Conservation (phyloP, 2,329 filamentous ascomycete genomes). For the Fusarium secorum region DNA sequence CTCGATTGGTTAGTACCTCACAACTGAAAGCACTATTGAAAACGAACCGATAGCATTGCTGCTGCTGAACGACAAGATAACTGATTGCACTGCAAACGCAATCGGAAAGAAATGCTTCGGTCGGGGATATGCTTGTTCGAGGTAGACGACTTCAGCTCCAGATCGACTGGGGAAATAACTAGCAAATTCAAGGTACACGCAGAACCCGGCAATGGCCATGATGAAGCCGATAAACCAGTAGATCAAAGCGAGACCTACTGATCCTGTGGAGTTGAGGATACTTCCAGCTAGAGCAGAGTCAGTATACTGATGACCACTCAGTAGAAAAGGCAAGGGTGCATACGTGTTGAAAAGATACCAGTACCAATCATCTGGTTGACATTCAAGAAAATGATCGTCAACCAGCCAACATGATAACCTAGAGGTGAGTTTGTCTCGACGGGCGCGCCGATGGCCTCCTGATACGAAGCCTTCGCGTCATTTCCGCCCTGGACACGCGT, state of each 20-base stretch:
- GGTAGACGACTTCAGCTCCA: slow-evolving; percentile 71
- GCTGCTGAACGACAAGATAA: slow-evolving; percentile 70
- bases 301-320: not conserved
- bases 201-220: slow-evolving; percentile 62
- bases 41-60: slow-evolving; percentile 63
- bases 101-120: slow-evolving; percentile 71
- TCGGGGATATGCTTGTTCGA: slow-evolving; percentile 72
- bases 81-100: slow-evolving; percentile 69
- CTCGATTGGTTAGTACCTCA: fast-evolving
- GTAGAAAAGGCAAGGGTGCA: slow-evolving; percentile 37
- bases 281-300: slow-evolving; percentile 33
- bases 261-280: slow-evolving; percentile 67
- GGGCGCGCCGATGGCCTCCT: slow-evolving; percentile 68
- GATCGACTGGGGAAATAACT: slow-evolving; percentile 72
- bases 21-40: fast-evolving
- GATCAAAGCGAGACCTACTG: slow-evolving; percentile 67
- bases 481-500: slow-evolving; percentile 51
- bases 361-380: slow-evolving; percentile 70
- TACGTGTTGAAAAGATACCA: slow-evolving; percentile 70
- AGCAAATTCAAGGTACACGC: slow-evolving; percentile 69
- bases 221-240: slow-evolving; percentile 71
- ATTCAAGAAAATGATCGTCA: slow-evolving; percentile 67
- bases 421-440: slow-evolving; percentile 66
- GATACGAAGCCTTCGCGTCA: slow-evolving; percentile 56
- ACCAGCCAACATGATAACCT: slow-evolving; percentile 64